Evolutionary conservation across 2,329 filamentous ascomycete genomes (phyloP), one percentile per base, ranked within the genome.

Genomic region (Ophiostoma populinum): DNA sequence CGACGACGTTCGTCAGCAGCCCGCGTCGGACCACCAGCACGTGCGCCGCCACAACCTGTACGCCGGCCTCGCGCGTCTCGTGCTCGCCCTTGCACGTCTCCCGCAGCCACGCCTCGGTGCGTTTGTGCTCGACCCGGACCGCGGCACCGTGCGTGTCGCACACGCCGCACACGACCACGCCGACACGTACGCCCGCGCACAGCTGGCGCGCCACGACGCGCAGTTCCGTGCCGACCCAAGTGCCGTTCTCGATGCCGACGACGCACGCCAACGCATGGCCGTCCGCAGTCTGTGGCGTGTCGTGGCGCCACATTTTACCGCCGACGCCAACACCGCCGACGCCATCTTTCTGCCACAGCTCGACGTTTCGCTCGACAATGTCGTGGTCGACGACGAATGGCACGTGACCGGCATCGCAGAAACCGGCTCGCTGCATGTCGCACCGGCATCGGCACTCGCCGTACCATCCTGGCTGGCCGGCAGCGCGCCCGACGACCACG

Each of bases 341-440:
- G 47, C 46, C 9, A 46, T 48, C 2, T 51, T 47, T 38, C 21
- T 35, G 35, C 46, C 52, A 17, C 33, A 41, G 24, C 36, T 53
- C 34, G 48, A 46, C 34, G 47, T 40, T 51, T 26, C 44, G 49
- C 41, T 35, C 26, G 17, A 46, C 32, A 54, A 53, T 32, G 48
- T 54, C 33, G 47, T 53, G 27, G 47, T 52, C 30, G 49, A 55
- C 36, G 35, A 48, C 39, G 39, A 50, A 32, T 50, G 48, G 49
- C 52, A 53, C 33, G 41, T 53, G 26, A 52, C 45, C 16, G 44
- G 44, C 38, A 27, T 53, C 1, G 45, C 51, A 10, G 49, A 53
- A 36, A 43, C 47, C 31, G 50, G 54, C 37, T 52, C 46, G 50
- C 35, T 50, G 16, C 47, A 45, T 40, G 40, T 49, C 8, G 39